Evolutionary conservation across 768 basidiomycete species (phyloP).

Genomic region (Tricholoma furcatifolium): DNA sequence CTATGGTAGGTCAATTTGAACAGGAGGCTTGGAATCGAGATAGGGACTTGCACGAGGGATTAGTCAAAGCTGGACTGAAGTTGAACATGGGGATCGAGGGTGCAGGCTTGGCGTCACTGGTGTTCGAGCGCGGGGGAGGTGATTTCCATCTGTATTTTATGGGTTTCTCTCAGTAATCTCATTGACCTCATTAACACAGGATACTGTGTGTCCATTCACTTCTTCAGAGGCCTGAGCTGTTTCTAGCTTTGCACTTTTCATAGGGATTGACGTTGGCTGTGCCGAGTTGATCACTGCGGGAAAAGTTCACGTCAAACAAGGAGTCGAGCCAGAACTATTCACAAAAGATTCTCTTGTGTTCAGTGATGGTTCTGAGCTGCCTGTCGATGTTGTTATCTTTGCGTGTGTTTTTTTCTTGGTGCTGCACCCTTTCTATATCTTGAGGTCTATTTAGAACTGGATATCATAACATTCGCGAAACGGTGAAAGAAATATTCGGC

Average conservation of each 20-base stretch:
- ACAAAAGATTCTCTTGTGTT: constrained; percentile 33
- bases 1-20: constrained; percentile 15
- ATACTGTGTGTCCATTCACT: constrained; percentile 7
- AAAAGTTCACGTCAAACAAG: constrained; percentile 59
- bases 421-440: not conserved
- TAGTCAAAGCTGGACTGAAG: constrained; percentile 35
- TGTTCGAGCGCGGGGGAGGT: constrained; percentile 33
- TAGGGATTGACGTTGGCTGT: constrained; percentile 46
- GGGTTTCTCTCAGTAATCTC: not conserved
- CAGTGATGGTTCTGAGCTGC: constrained; percentile 34
- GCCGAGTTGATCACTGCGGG: constrained; percentile 51
- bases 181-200: not conserved
- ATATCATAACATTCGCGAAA: constrained; percentile 29
- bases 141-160: not conserved
- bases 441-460: constrained; percentile 17
- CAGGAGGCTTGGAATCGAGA: constrained; percentile 26
- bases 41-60: constrained; percentile 30
- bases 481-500: constrained; percentile 32
- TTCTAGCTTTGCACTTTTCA: not conserved
- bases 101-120: constrained; percentile 24
- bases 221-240: not conserved
- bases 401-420: constrained; percentile 26
- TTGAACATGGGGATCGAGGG: constrained; percentile 34
- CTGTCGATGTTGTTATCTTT: constrained; percentile 46
- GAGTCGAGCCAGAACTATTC: constrained; percentile 38